Base-by-base conservation (phyloP, 108 stramenopile species). In the Pseudonitzschia delicatissima region DNA sequence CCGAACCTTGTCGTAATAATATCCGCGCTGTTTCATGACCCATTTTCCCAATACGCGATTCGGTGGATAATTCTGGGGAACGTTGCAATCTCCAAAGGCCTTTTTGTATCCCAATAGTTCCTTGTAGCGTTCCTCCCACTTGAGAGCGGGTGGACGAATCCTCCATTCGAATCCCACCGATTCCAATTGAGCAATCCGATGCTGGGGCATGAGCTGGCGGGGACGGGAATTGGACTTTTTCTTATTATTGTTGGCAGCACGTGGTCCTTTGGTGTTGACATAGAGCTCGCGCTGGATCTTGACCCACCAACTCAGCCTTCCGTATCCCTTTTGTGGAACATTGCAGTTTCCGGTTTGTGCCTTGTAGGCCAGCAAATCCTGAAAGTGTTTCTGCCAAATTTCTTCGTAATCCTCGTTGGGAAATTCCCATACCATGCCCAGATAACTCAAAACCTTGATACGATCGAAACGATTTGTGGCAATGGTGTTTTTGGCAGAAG, bases 21-120 rank as follows among this genome's bases (percentile, higher is more conserved):
- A 82, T 26, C 85, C 84, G 17, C 90, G 75, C 63, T 91, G 90
- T 39, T 88, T 88, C 50, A 84, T 80, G 0, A 88, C 87, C 90
- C 90, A 91, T 39, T 88, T 91, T 9, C 86, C 86, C 34, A 91
- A 45, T 2, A 75, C 72, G 44, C 63, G 64, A 57, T 85, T 87
- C 51, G 75, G 70, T 13, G 64, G 29, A 45, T 80, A 91, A 47
- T 86, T 73, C 60, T 58, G 55, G 7, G 67, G 67, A 7, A 68
- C 44, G 44, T 68, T 49, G 32, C 36, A 57, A 21, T 57, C 53
- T n/a, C 67, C 67, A 31, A 27, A 17, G 11, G 9, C 31, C 2
- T 32, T 8, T 42, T 68, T 68, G 57, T 68, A 68, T 20, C 37
- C 57, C 5, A 45, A 4, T 9, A 68, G 32, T 58, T 68, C 57